A percentile compares a stretch with the other conserved stretches of the same genome.
phyloP scores from a whole-genome alignment of 257 asterid genomes.

The Lycium ferocissimum region DNA sequence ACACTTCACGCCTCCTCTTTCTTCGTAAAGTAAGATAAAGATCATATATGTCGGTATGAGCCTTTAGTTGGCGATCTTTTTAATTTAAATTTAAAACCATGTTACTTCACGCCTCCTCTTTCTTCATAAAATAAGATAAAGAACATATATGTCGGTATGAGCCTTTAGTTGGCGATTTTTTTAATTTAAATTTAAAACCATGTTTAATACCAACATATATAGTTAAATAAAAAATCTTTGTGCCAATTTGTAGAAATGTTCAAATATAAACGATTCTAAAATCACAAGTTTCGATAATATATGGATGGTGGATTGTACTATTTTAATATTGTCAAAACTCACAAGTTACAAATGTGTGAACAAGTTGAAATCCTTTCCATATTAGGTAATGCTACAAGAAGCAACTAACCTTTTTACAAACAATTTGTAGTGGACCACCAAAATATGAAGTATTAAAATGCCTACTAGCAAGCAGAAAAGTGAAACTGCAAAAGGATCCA shows the following conservation, averaged over 20 bases:
- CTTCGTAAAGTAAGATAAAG: not conserved
- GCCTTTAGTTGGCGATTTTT: not conserved
- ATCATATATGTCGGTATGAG: not conserved
- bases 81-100: not conserved
- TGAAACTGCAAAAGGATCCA: not conserved
- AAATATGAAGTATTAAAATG: not conserved
- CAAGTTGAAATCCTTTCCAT: conserved; percentile 15
- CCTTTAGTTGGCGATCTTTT: not conserved
- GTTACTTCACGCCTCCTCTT: not conserved
- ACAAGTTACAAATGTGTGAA: not conserved
- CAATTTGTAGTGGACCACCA: conserved; percentile 21
- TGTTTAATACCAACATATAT: not conserved
- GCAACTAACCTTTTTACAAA: not conserved
- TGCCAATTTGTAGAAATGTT: not conserved
- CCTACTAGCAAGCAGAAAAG: not conserved
- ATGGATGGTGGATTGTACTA: not conserved
- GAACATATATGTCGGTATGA: not conserved
- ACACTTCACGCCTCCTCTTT: not conserved
- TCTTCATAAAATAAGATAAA: not conserved
- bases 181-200: not conserved
- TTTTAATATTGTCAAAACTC: not conserved
- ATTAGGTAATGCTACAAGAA: conserved; percentile 11
- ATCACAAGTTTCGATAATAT: not conserved
- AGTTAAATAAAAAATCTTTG: not conserved
- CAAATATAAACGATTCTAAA: not conserved